Evolutionary conservation across 306 rosid species (phyloP).

Genomic region (Dalbergia cultrata): DNA sequence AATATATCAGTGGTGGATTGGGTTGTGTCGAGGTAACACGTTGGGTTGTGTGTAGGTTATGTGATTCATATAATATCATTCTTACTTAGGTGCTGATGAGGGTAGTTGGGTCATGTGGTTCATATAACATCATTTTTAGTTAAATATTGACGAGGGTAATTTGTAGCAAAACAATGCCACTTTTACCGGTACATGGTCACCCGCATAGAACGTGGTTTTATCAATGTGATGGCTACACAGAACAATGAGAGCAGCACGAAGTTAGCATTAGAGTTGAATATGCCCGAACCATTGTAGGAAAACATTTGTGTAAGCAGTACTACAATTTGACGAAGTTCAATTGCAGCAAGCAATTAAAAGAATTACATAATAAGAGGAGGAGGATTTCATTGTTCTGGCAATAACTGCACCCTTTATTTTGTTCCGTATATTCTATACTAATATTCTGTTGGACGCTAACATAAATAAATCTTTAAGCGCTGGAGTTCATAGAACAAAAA

Average conservation of each 20-base stretch:
- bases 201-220: background rate
- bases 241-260: background rate
- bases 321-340: background rate
- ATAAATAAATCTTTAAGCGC: background rate
- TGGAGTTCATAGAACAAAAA: background rate
- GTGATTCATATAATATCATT: no score
- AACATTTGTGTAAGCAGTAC: background rate
- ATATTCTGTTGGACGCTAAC: constrained; percentile 29
- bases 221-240: background rate
- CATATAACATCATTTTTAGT: background rate
- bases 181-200: background rate
- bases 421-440: background rate
- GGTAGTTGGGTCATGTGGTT: background rate
- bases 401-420: constrained; percentile 26
- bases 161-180: background rate
- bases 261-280: background rate
- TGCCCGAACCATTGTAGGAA: background rate
- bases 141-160: background rate
- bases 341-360: background rate
- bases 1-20: no score
- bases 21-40: background rate
- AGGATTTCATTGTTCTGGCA: background rate
- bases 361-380: background rate
- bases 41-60: background rate
- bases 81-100: background rate